Percentiles rank a stretch among this genome's conserved stretches.
Evolutionary conservation across 352 stramenopile genomes (phyloP).

Genomic region (Pythium plurisporium): DNA sequence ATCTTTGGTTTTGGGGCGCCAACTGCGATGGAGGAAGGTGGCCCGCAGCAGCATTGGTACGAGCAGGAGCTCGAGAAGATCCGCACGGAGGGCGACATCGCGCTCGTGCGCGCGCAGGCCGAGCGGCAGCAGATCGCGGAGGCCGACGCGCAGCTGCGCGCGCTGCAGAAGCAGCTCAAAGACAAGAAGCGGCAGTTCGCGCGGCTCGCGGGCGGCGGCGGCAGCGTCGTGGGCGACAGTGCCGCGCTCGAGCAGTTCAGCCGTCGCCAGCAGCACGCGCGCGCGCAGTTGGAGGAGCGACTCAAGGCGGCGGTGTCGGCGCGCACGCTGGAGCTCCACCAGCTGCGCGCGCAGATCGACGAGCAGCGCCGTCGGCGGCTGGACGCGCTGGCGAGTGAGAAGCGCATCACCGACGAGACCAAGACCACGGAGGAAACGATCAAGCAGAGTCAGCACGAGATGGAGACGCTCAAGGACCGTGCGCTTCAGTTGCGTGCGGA

Average conservation of each 20-base stretch:
- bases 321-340: slow-evolving; percentile 51
- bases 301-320: slow-evolving; percentile 40
- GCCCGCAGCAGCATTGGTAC: slow-evolving; percentile 25
- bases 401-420: slow-evolving; percentile 39
- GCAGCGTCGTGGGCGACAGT: slow-evolving; percentile 11
- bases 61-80: slow-evolving; percentile 89
- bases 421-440: slow-evolving; percentile 30
- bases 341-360: slow-evolving; percentile 41
- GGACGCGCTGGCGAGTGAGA: slow-evolving; percentile 38
- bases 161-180: slow-evolving; percentile 80
- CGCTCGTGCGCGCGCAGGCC: slow-evolving; percentile 65
- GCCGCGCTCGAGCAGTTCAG: slow-evolving; percentile 23
- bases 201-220: slow-evolving; percentile 7
- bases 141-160: slow-evolving; percentile 82
- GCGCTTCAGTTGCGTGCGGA: slow-evolving; percentile 30
- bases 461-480: slow-evolving; percentile 38
- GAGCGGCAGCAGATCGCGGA: slow-evolving; percentile 87
- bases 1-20: too few relatives aligned
- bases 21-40: slow-evolving; percentile 15
- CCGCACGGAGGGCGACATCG: slow-evolving; percentile 57
- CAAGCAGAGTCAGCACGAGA: slow-evolving; percentile 31
- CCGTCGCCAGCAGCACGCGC: slow-evolving; percentile 39
- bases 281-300: slow-evolving; percentile 78
- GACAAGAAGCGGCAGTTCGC: slow-evolving; percentile 79
- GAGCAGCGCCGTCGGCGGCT: slow-evolving; percentile 36